phyloP scores from a whole-genome alignment of 2,329 filamentous ascomycete species.

The Nemania bipapillata region DNA sequence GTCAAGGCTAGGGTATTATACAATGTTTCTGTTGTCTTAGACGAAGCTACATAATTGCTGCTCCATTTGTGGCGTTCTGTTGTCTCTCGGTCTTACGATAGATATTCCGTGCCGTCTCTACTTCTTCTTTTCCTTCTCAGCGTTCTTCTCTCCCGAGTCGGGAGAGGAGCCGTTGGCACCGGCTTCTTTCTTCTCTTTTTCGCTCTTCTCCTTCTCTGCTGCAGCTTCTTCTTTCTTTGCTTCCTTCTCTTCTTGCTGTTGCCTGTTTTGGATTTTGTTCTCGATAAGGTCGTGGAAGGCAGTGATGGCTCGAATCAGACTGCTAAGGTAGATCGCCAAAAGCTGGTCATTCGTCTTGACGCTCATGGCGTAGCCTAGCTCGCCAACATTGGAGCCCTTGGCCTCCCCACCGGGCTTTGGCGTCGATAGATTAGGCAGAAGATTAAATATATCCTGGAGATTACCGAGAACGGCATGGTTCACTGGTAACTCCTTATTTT shows the following conservation, averaged over 20 bases:
- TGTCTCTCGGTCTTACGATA: slow-evolving; percentile 7
- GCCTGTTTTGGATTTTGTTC: slow-evolving; percentile 99
- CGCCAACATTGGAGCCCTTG: slow-evolving; percentile 70
- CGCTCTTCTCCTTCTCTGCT: slow-evolving; percentile 66
- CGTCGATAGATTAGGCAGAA: slow-evolving; percentile 93
- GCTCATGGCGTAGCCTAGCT: slow-evolving; percentile 95
- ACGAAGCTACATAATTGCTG: slow-evolving; percentile 9
- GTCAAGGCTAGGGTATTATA: slow-evolving; percentile 43
- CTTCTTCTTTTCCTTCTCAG: slow-evolving; percentile 63
- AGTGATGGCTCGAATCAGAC: slow-evolving; percentile 95
- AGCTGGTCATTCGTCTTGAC: slow-evolving; percentile 99
- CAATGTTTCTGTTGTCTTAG: slow-evolving; percentile 34
- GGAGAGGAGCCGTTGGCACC: slow-evolving; percentile 68
- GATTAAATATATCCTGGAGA: slow-evolving; percentile 99
- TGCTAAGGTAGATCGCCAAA: slow-evolving; percentile 97
- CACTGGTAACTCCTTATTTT: slow-evolving; percentile 89
- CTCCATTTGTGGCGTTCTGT: slow-evolving; percentile 24
- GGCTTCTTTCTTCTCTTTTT: slow-evolving; percentile 58
- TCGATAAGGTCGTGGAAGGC: slow-evolving; percentile 99
- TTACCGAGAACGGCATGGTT: slow-evolving; percentile 98
- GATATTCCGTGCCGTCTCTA: slow-evolving; percentile 47
- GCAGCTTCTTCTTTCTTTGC: slow-evolving; percentile 73
- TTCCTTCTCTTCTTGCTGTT: slow-evolving; percentile 96
- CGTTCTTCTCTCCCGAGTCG: slow-evolving; percentile 52
- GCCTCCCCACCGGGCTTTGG: slow-evolving; percentile 73